These are phyloP conservation scores for Cutaneotrichosporon sp. DNA, from an alignment of 1,284 basidiomycete species.

Conservation along the genomic window DNA sequence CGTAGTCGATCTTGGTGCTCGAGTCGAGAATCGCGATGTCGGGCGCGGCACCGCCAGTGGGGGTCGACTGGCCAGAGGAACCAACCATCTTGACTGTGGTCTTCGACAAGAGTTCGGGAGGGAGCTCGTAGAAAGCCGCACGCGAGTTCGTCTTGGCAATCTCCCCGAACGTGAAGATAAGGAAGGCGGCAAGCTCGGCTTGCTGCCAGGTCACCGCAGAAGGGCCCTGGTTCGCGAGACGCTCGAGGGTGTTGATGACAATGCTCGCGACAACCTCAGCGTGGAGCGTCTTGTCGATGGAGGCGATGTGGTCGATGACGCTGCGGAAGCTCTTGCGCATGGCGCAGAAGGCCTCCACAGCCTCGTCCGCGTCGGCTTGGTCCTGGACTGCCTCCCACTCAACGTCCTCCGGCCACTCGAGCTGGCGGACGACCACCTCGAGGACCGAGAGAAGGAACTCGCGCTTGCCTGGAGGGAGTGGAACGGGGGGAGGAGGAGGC, in stretches of 20 bases:
- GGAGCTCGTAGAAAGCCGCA: slow-evolving; percentile 53
- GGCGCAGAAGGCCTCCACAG: slow-evolving; percentile 76
- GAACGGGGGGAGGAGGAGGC: slow-evolving; percentile 28
- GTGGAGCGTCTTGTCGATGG: slow-evolving; percentile 60
- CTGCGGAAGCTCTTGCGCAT: slow-evolving; percentile 64
- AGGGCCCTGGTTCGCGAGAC: slow-evolving; percentile 40
- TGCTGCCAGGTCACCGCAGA: slow-evolving; percentile 79
- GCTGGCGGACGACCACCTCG: slow-evolving; percentile 75
- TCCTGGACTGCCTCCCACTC: slow-evolving; percentile 84
- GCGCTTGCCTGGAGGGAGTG: slow-evolving; percentile 65
- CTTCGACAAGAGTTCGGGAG: slow-evolving; percentile 47
- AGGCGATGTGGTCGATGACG: slow-evolving; percentile 92
- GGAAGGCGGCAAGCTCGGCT: slow-evolving; percentile 85
- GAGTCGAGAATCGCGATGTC: slow-evolving; percentile 10
- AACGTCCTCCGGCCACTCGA: slow-evolving; percentile 60
- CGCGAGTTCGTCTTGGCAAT: slow-evolving; percentile 60
- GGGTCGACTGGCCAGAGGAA: slow-evolving; percentile 41
- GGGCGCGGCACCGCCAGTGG: slow-evolving; percentile 19
- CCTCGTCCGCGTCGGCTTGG: slow-evolving; percentile 82
- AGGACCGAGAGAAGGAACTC: slow-evolving; percentile 79
- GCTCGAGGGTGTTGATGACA: slow-evolving; percentile 46
- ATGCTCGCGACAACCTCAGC: slow-evolving; percentile 53
- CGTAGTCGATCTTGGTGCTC: slow-evolving; percentile 68
- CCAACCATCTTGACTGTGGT: slow-evolving; percentile 33
- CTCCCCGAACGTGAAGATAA: slow-evolving; percentile 92